phyloP scores from a whole-genome alignment of 169 alveolate genomes.

The Cryptosporidium andersoni region DNA sequence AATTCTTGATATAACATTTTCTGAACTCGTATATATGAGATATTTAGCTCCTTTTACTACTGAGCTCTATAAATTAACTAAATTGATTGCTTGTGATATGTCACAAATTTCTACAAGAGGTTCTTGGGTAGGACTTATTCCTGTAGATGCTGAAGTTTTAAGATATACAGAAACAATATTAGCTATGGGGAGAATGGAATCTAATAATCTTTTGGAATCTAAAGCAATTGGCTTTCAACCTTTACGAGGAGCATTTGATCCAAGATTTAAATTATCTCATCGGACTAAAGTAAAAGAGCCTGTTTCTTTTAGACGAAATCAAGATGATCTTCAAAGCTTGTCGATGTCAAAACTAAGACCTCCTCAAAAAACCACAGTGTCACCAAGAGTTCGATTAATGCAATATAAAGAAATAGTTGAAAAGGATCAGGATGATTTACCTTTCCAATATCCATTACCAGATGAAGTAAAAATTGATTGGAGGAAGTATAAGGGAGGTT shows the following conservation, averaged over 20 bases:
- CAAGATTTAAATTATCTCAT: constrained; percentile 7
- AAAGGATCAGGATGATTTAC: constrained; percentile 58
- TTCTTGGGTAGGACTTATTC: constrained; percentile 51
- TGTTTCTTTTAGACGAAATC: constrained; percentile 6
- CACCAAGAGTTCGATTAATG: constrained; percentile 35
- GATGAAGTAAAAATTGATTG: constrained; percentile 30
- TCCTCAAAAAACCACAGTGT: constrained; percentile 52
- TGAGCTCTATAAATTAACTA: constrained; percentile 2
- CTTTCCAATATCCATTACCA: constrained; percentile 30
- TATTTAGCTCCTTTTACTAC: constrained; percentile 62
- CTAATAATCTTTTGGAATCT: neutral
- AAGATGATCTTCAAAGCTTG: neutral
- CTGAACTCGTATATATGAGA: constrained; percentile 19
- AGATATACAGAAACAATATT: constrained; percentile 33
- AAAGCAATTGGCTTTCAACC: constrained; percentile 50
- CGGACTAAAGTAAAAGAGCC: neutral
- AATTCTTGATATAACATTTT: neutral
- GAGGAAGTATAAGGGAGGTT: constrained; percentile 34
- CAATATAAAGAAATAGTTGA: constrained; percentile 67
- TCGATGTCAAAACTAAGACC: constrained; percentile 15
- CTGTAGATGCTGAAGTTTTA: constrained; percentile 54
- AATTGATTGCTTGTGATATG: constrained; percentile 54
- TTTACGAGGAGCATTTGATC: constrained; percentile 33
- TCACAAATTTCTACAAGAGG: constrained; percentile 62
- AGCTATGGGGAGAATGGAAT: neutral